Base-by-base conservation (phyloP, 208 protist species). In the Crithidia acanthocephali region DNA sequence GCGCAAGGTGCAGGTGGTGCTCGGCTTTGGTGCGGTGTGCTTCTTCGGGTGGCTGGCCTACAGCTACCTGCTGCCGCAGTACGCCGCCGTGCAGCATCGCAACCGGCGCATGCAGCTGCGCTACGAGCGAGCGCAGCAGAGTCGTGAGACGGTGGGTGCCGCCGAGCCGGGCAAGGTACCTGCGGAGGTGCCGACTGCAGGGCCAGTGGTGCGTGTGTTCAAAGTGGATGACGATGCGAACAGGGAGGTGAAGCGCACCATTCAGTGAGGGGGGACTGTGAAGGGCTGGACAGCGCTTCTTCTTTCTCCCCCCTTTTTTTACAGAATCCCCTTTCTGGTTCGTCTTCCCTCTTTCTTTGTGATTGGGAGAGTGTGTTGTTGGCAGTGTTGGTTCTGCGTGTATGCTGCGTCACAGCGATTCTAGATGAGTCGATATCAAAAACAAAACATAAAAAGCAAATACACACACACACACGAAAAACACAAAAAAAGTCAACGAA, bases 51-150 rank as follows among this genome's bases (percentile, higher is more conserved):
- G 81, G 72, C 20, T 95, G 40, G 72, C 57, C 7, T 57, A 72
- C 20, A 76, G 75, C 72, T 88, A 84, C 44, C 72, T 95, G 13
- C 69, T 93, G 47, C 90, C 90, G 30, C 85, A 84, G 44, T 91
- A 92, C 75, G 63, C 61, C n/a, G 85, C 83, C 1, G 87, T 95
- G 68, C 84, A 88, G 80, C 68, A 91, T 56, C 69, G 90, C 40
- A 87, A 87, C 40, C 71, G 74, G 23, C 45, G 74, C 0, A 58
- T 93, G 74, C 78, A 91, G 67, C n/a, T 91, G 23, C 85, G 90
- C 5, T 85, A 76, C 45, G 84, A 93, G 52, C 68, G 83, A 32
- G 84, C 90, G 32, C 75, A 87, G 66, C 53, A 47, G 44, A 82
- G 74, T 28, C 61, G 84, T 2, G 64, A 42, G 47, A 25, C n/a